Evolutionary conservation across 345 rosid species (phyloP).

Genomic region (Syzygium grande): DNA sequence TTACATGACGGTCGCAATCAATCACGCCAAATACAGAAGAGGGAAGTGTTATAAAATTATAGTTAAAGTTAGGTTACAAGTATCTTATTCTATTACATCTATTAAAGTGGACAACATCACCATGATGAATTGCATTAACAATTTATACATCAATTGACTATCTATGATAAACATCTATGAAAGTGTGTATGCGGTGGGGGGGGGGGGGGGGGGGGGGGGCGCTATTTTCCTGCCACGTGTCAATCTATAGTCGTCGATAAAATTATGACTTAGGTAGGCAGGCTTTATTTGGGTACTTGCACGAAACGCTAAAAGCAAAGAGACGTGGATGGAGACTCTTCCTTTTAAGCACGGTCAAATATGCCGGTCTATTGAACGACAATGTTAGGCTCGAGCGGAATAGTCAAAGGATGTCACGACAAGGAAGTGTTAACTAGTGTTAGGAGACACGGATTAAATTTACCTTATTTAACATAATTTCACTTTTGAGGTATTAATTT

Average conservation of each 20-base stretch:
- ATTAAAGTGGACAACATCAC: not conserved
- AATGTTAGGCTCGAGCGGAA: not conserved
- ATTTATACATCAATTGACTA: not conserved
- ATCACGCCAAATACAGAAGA: not conserved
- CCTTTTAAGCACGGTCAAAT: not conserved
- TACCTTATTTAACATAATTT: not conserved
- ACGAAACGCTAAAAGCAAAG: not conserved
- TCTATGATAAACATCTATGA: not conserved
- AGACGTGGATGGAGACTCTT: not conserved
- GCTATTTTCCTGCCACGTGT: not conserved
- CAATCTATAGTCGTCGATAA: not conserved
- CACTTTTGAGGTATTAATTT: no score
- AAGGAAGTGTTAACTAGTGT: not conserved
- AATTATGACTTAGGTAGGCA: not conserved
- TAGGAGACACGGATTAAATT: not conserved
- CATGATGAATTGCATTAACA: no score
- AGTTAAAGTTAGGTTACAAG: not conserved
- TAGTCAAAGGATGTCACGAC: not conserved
- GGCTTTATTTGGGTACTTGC: not conserved
- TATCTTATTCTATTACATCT: not conserved
- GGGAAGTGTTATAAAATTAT: not conserved
- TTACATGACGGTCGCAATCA: not conserved
- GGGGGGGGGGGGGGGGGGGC: no score
- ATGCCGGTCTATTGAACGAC: not conserved
- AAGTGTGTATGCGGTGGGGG: no score